Conservation (phyloP, 2,329 filamentous ascomycete species). For the Paradendryphiella salina region DNA sequence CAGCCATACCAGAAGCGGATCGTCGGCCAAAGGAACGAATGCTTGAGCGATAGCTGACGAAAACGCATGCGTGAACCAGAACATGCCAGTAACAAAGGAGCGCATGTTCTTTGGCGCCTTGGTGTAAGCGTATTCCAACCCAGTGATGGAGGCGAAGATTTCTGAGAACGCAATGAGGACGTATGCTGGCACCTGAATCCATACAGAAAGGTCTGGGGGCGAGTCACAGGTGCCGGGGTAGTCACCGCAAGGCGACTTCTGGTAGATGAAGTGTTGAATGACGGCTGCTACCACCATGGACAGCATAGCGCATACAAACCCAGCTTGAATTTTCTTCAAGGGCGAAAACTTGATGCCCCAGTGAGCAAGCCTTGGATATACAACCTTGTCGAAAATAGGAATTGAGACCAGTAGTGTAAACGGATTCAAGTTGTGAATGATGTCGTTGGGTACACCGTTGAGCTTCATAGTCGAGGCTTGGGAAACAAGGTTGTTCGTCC, state of each 20-base stretch:
- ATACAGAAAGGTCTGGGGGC: slow-evolving; percentile 54
- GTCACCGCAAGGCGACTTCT: slow-evolving; percentile 51
- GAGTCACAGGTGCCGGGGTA: slow-evolving; percentile 42
- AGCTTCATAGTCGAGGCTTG: slow-evolving; percentile 58
- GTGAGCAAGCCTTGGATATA: slow-evolving; percentile 70
- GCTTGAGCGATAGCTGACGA: slow-evolving; percentile 29
- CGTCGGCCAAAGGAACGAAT: slow-evolving; percentile 25
- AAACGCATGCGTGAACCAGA: slow-evolving; percentile 41
- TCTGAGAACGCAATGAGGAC: slow-evolving; percentile 60
- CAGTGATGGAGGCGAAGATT: slow-evolving; percentile 67
- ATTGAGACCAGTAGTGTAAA: slow-evolving; percentile 75
- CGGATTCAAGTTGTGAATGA: slow-evolving; percentile 75
- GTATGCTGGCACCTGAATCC: slow-evolving; percentile 56
- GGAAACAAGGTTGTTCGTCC: slow-evolving; percentile 61
- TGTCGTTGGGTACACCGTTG: slow-evolving; percentile 72
- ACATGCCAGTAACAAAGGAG: slow-evolving; percentile 37
- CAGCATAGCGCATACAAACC: slow-evolving; percentile 68
- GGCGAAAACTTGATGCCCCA: slow-evolving; percentile 68
- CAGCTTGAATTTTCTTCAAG: slow-evolving; percentile 72
- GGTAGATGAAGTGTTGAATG: slow-evolving; percentile 61
- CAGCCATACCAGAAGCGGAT: slow-evolving; percentile 31
- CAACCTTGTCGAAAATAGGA: slow-evolving; percentile 61
- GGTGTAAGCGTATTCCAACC: slow-evolving; percentile 71
- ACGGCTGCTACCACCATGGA: slow-evolving; percentile 62
- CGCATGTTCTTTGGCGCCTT: slow-evolving; percentile 69